phyloP scores from a whole-genome alignment of 2,329 filamentous ascomycete genomes.

The Xylaria multiplex region DNA sequence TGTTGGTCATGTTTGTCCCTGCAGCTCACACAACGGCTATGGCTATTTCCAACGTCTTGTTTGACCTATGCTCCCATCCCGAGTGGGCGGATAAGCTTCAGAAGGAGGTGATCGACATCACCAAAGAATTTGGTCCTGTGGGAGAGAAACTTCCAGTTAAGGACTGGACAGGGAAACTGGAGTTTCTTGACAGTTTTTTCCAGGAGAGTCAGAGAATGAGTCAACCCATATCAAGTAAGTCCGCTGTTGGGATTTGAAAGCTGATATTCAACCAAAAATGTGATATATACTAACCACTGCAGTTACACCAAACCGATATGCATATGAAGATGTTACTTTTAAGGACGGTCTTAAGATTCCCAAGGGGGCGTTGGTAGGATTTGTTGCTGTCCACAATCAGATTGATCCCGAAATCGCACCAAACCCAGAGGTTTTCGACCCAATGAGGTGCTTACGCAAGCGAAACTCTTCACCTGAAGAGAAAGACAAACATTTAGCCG shows the following conservation, averaged over 20 bases:
- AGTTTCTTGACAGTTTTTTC: slow-evolving; percentile 20
- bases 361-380: not conserved
- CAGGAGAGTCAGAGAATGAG: slow-evolving; percentile 15
- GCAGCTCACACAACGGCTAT: slow-evolving; percentile 23
- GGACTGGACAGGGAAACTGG: slow-evolving; percentile 3
- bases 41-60: slow-evolving; percentile 24
- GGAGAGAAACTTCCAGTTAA: slow-evolving; percentile 5
- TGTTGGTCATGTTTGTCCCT: slow-evolving; percentile 11
- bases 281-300: too few relatives aligned
- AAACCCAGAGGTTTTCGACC: slow-evolving; percentile 17
- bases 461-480: not conserved
- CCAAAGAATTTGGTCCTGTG: slow-evolving; percentile 5
- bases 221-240: slow-evolving; percentile 19
- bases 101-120: not conserved
- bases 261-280: too few relatives aligned
- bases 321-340: not conserved
- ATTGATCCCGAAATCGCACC: slow-evolving; percentile 6
- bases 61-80: slow-evolving; percentile 19
- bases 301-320: slow-evolving; percentile 12
- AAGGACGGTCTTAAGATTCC: slow-evolving; percentile 5
- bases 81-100: slow-evolving; percentile 5
- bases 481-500: not conserved
- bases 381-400: not conserved
- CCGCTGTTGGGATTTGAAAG: not conserved
- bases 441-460: slow-evolving; percentile 14